Evolutionary conservation across 31 red algal genomes (phyloP), one percentile per base, ranked within the genome.

Genomic region (Asparagopsis taxiformis): DNA sequence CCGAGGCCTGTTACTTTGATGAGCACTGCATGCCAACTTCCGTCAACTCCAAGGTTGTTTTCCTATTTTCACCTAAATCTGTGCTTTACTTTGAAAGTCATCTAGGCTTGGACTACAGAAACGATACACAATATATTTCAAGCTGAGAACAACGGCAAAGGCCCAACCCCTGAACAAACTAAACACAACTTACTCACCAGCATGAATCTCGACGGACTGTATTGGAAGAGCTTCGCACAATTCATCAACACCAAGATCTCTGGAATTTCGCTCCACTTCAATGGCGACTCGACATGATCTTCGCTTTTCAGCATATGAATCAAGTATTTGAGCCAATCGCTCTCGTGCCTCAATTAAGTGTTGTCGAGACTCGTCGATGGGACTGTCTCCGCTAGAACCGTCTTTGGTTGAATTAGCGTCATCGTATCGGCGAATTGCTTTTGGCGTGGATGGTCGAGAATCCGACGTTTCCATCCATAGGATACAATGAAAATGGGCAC

Each of bases 401-500:
- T 76, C 36, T 11, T 58, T 63, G 8, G 15, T 37, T 28, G 55
- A 61, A 29, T 39, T 22, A 26, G 10, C 32, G 5, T 36, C 39
- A 3, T 49, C 44, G 3, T 29, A n/a, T 31, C 43, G 36, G n/a
- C 31, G 1, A 2, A 38, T 59, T 37, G 56, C 10, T 55, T 58
- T 63, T 21, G 72, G 22, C 11, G 67, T 48, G 33, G 67, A n/a
- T 62, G 67, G 58, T 1, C 31, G 30, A 31, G 52, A 46, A 23
- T 83, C 79, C 0, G 59, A 29, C 1, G 64, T 65, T n/a, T 83
- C 59, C 79, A 83, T 83, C 79, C 79, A 83, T 67, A 83, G 71
- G 57, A 91, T 74, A 54, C 91, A 87, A 53, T 94, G 91, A 71
- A 94, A 94, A 52, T 94, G 91, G 13, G 72, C 91, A 37, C 91